Base-by-base conservation (phyloP, 1,284 basidiomycete genomes). In the Trichosporon ovoides region DNA sequence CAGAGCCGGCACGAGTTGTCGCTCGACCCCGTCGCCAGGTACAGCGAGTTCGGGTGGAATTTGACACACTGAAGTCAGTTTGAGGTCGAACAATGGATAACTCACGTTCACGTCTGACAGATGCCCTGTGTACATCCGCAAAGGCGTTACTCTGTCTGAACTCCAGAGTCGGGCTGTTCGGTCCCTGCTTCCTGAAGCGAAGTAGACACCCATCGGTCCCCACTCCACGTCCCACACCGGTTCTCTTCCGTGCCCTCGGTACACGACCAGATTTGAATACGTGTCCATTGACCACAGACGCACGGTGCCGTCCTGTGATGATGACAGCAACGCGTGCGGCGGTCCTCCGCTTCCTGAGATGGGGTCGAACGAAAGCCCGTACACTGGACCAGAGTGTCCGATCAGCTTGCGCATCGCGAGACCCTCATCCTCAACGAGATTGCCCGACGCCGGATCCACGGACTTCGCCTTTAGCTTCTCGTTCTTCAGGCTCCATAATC, bases 171-270 rank as follows among this genome's bases (percentile, higher is more conserved):
- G 83, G 0, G 96, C 96, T 2, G 96, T 97, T 62, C 91, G 82
- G 77, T 99, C 96, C 52, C 95, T 81, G 71, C 91, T 94, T 7
- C 85, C 93, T 12, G 91, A 95, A 0, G 95, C 95, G 77, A 99
- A 99, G 78, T 98, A 98, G n/a, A 95, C 86, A 6, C 96, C 95
- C 79, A 91, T 85, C 9, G 95, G 94, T 65, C 90, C 93, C 96
- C 96, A 99, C 73, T 97, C 87, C 9, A 96, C 91, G 68, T 98
- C 94, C 96, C 96, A 99, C 0, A 99, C 87, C 0, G 96, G 94
- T 74, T 96, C 94, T 72, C 95, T 88, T 3, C 68, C 70, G 71
- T 99, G 96, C 0, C 96, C 96, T 19, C 93, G 84, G 75, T 95
- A 99, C 7, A 88, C 91, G 5, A 94, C 93, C 9, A 98, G 80